phyloP scores from a whole-genome alignment of 257 asterid genomes.

The Solanum appendiculatum region DNA sequence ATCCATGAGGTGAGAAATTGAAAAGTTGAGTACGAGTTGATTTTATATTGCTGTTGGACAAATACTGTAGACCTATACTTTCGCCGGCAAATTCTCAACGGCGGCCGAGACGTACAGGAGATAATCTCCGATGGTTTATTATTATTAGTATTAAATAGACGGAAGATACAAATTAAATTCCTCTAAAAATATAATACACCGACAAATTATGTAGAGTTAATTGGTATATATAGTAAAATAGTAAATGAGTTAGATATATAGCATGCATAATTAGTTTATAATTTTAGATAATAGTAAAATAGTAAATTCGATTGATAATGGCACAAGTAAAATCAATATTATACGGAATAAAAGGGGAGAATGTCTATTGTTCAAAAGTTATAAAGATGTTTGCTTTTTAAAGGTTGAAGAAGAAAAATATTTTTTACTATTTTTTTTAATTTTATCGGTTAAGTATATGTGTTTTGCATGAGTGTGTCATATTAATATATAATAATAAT shows the following conservation, averaged over 20 bases:
- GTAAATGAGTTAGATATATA: background rate
- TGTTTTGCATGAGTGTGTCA: too few relatives aligned
- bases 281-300: background rate
- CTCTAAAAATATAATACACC: background rate
- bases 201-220: background rate
- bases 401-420: background rate
- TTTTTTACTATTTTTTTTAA: too few relatives aligned
- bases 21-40: background rate
- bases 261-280: background rate
- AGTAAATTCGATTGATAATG: background rate
- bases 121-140: background rate
- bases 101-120: background rate
- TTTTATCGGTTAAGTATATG: too few relatives aligned
- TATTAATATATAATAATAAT: too few relatives aligned
- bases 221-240: background rate
- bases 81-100: background rate
- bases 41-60: background rate
- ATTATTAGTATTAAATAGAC: background rate
- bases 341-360: background rate
- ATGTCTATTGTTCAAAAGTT: background rate
- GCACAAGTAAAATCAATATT: background rate
- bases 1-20: conserved; percentile 33
- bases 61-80: background rate
- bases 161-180: background rate
- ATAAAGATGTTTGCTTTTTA: background rate